phyloP scores from a whole-genome alignment of 129 eudicot genomes.

The Helichrysum umbraculigerum region DNA sequence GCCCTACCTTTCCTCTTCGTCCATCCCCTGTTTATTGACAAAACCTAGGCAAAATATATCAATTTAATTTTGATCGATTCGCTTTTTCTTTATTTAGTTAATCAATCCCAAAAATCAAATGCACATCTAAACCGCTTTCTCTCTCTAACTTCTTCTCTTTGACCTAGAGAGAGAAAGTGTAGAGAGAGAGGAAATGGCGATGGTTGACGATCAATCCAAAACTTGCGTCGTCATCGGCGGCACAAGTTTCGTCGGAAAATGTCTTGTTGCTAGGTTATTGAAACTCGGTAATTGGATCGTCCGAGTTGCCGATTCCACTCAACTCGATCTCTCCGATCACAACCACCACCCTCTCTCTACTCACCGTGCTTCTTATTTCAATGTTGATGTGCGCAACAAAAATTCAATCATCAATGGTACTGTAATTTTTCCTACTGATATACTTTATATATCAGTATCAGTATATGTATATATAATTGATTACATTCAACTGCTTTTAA shows the following conservation, averaged over 20 bases:
- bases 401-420: constrained; percentile 54
- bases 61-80: not conserved
- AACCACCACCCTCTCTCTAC: constrained; percentile 45
- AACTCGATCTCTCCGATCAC: constrained; percentile 43
- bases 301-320: constrained; percentile 66
- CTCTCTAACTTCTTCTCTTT: constrained; percentile 48
- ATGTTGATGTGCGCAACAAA: constrained; percentile 59
- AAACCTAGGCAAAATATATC: constrained; percentile 13
- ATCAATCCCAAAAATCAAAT: not conserved
- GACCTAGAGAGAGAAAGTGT: constrained; percentile 42
- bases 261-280: constrained; percentile 61
- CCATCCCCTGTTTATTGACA: constrained; percentile 5
- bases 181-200: constrained; percentile 30
- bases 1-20: constrained; percentile 15
- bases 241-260: constrained; percentile 62
- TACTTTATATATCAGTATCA: too few relatives aligned
- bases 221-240: constrained; percentile 83
- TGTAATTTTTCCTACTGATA: not conserved
- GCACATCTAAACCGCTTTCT: constrained; percentile 20
- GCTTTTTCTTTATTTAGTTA: not conserved
- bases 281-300: constrained; percentile 74
- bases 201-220: constrained; percentile 34
- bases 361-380: constrained; percentile 67
- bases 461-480: not conserved
- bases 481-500: not conserved